Evolutionary conservation across 352 stramenopile species (phyloP), one percentile per base, ranked within the genome.

Genomic region (Pythium grandisporangium): DNA sequence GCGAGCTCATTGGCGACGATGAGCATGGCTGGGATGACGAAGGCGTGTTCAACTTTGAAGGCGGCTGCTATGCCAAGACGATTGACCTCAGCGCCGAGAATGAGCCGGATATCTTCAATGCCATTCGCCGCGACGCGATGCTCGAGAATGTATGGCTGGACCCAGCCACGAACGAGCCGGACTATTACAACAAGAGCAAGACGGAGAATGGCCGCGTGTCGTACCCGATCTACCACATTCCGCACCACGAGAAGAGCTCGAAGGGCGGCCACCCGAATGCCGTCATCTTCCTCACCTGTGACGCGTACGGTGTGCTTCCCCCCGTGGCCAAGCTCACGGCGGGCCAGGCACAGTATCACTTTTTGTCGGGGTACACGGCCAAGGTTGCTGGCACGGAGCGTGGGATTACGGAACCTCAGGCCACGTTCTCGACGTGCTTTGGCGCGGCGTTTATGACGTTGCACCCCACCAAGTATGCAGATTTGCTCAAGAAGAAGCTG

Each of bases 41-140:
- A 41, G 93, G 94, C 46, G 78, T 98, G 45, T 98, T 97, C 70
- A 98, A 98, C 74, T 97, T 98, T 72, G 94, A 98, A 63, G 94
- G 94, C 49, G 94, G 94, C 26, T 98, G 94, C 71, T 98, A 98
- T 65, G 94, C 94, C 52, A 98, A 98, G 79, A 97, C 89, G 14
- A 97, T 97, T 57, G 90, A 98, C 53, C 66, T 98, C 32, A 77
- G 55, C 30, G 73, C 88, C 53, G 72, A 95, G 56, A 97, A 92
- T 49, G 94, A 98, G 56, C 93, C 94, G 14, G 89, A 98, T 45
- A 98, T 98, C 51, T 98, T 95, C 63, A 66, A 63, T 42, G 64
- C 58, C 11, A 74, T 73, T 43, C 50, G 55, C 36, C 62, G 34
- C 5, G 51, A 73, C 30, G 65, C 65, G 35, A 73, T 77, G 65